phyloP scores from a whole-genome alignment of 2,329 filamentous ascomycete species.

The Aspergillus sp. region DNA sequence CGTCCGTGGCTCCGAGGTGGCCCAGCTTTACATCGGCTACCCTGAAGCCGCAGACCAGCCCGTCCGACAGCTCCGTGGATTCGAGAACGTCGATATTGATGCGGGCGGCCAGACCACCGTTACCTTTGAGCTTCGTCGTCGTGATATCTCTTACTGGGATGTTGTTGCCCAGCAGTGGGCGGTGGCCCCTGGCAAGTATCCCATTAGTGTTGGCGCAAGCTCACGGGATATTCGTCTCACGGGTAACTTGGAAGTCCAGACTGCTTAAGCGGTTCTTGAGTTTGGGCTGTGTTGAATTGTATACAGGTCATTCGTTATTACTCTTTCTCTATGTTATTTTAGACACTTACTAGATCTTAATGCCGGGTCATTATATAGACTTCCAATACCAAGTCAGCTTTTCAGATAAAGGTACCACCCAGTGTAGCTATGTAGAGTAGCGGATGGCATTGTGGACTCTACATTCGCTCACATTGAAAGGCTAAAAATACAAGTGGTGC shows the following conservation, averaged over 20 bases:
- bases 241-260: not conserved
- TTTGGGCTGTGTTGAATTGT: not conserved
- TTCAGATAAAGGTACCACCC: too few relatives aligned
- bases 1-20: conserved; percentile 45
- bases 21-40: conserved; percentile 54
- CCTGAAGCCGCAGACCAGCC: conserved; percentile 21
- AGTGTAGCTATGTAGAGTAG: too few relatives aligned
- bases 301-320: too few relatives aligned
- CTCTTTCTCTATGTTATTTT: too few relatives aligned
- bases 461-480: too few relatives aligned
- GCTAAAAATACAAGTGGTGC: too few relatives aligned
- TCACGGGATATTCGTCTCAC: conserved; percentile 1
- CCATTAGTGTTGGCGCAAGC: conserved; percentile 15
- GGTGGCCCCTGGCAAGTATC: conserved; percentile 16
- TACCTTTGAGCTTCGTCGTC: conserved; percentile 40
- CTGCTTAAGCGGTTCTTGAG: not conserved
- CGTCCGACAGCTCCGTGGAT: conserved; percentile 44
- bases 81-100: conserved; percentile 46
- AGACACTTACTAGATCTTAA: too few relatives aligned
- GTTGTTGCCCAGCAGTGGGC: conserved; percentile 27
- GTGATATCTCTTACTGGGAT: conserved; percentile 34
- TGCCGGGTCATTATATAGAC: too few relatives aligned
- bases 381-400: too few relatives aligned
- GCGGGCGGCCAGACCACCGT: conserved; percentile 36
- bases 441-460: too few relatives aligned